Percentiles rank a stretch among this genome's conserved stretches.
Evolutionary conservation across 108 stramenopile species (phyloP).

Genomic region (Nannochloropsis salina): DNA sequence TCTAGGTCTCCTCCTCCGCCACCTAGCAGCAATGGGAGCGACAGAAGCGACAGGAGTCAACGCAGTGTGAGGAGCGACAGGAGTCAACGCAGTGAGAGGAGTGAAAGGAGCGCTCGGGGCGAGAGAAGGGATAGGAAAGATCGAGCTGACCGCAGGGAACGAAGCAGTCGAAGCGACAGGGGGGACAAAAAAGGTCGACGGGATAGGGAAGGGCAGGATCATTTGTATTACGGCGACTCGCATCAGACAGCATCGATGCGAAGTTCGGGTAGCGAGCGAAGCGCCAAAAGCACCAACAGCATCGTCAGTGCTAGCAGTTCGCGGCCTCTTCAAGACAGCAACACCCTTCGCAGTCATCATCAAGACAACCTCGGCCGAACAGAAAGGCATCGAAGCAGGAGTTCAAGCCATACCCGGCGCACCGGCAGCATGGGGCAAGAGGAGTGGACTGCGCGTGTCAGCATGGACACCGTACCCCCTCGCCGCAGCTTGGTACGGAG

Average conservation of each 20-base stretch:
- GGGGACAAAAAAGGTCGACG: too few species aligned
- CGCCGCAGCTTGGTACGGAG: background rate
- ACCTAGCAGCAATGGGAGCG: background rate
- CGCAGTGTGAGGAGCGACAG: conserved; percentile 19
- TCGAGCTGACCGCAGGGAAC: too few species aligned
- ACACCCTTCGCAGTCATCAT: background rate
- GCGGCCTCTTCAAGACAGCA: background rate
- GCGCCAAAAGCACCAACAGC: background rate
- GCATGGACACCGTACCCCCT: background rate
- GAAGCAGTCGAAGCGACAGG: too few species aligned
- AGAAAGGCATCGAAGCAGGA: background rate
- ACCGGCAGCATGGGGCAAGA: background rate
- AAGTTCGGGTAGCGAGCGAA: background rate
- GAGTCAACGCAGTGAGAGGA: background rate
- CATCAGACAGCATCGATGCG: background rate
- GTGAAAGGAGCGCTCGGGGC: background rate
- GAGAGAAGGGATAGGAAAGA: too few species aligned
- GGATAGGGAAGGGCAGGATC: too few species aligned
- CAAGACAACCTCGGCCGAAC: background rate
- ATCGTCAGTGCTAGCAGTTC: background rate
- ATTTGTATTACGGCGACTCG: too few species aligned
- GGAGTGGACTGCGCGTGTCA: background rate
- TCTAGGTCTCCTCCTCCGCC: background rate
- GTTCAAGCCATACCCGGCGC: background rate
- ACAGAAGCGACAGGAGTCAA: background rate